Base-by-base conservation (phyloP, 352 stramenopile species). In the Blastocystis sp. region DNA sequence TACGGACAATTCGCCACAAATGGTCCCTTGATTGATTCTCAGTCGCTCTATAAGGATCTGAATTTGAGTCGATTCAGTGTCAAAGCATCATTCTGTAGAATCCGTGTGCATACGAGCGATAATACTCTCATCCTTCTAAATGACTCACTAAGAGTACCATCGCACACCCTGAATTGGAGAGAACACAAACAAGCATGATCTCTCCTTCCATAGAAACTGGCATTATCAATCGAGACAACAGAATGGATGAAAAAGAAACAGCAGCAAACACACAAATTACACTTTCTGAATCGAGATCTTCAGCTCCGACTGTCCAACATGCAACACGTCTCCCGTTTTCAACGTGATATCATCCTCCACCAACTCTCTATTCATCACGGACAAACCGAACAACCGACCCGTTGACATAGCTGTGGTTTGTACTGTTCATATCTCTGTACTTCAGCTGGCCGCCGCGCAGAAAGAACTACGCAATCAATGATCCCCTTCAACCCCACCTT, bases 391-490 rank as follows among this genome's bases (percentile, higher is more conserved):
- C 21, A 53, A 19, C 11, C 52, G 43, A 84, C 74, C 61, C 61
- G 23, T 84, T 84, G n/a, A 84, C 74, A 84, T 70, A 84, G n/a
- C 74, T 84, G 41, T 84, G 52, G 60, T 84, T 84, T 23, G 60
- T 66, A 70, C 74, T 84, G 14, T 34, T 67, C n/a, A 62, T 28
- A 64, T 84, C 74, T 43, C 69, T 84, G 74, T 84, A 84, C 28
- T 84, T 84, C 11, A 84, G 60, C 61, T 84, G 74, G 19, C 74
- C 74, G 21, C 74, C 74, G 34, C 74, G 74, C 53, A 84, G 65
- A 38, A 84, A 84, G 48, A 84, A 84, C 74, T 84, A 84, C 11
- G 52, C 14, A 34, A 45, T 67, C 7, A 70, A 56, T 28, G 52
- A 67, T 52, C 17, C 1, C 34, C 9, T 5, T 4, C 41, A 40